Percentiles rank a stretch among this genome's conserved stretches.
phyloP scores from a whole-genome alignment of 495 filamentous ascomycete genomes.

The Penicillium antarcticum region DNA sequence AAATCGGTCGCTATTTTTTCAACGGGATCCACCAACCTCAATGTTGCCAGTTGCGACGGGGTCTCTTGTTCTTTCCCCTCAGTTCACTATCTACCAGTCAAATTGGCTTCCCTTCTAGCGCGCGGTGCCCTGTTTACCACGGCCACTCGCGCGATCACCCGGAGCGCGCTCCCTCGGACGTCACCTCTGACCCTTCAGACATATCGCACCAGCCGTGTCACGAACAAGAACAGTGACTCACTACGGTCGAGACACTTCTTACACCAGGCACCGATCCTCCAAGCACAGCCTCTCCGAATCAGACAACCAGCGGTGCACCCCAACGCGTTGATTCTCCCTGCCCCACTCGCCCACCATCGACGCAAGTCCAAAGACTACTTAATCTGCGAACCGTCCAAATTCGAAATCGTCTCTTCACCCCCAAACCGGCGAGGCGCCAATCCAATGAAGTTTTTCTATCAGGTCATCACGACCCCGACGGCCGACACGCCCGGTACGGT shows the following conservation, averaged over 20 bases:
- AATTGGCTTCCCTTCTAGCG: conserved; percentile 41
- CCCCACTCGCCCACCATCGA: background rate
- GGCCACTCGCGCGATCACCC: conserved; percentile 25
- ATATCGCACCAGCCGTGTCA: conserved; percentile 2
- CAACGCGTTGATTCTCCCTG: conserved; percentile 8
- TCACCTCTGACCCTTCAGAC: conserved; percentile 6
- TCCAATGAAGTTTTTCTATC: conserved; percentile 66
- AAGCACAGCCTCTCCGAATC: background rate
- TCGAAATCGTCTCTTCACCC: conserved; percentile 4
- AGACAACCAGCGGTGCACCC: conserved; percentile 3
- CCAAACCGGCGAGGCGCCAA: background rate
- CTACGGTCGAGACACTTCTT: background rate
- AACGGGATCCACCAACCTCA: background rate
- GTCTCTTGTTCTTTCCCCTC: background rate
- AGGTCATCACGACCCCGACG: conserved; percentile 80
- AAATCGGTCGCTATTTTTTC: background rate
- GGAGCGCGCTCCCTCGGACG: conserved; percentile 10
- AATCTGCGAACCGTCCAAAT: conserved; percentile 20
- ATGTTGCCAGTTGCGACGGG: background rate
- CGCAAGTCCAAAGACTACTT: conserved; percentile 16
- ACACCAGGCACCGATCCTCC: background rate
- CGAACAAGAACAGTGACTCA: conserved; percentile 2
- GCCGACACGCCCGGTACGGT: conserved; percentile 82
- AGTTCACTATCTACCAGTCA: conserved; percentile 18
- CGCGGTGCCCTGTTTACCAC: conserved; percentile 31